Base-by-base conservation (phyloP, 73 alveolate species). In the Urostyla sp. region DNA sequence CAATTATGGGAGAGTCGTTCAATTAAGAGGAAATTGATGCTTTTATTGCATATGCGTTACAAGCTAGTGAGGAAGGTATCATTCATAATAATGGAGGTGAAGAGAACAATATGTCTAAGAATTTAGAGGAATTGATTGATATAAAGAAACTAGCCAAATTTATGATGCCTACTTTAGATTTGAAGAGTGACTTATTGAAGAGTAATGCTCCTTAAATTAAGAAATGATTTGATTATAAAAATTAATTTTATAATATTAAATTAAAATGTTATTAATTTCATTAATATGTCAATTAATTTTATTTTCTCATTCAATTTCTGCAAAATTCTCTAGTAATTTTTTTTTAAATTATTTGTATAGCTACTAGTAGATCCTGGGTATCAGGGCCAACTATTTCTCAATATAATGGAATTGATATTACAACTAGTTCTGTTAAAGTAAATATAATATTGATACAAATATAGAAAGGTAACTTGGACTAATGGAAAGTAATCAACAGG, bases 1-100 rank as follows among this genome's bases (percentile, higher is more conserved):
- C 85, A 16, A 30, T 74, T 0, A 52, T 73, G 85, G 85, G 85
- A 11, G 85, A 73, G 44, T 34, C 40, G 15, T 73, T 73, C 54
- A 35, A n/a, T n/a, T 30, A 73, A 37, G 75, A 73, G 2, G 85
- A 73, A 23, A 38, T 73, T 0, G 57, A 50, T 30, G 72, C 50
- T 13, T 51, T 73, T 51, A 6, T 73, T 59, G 53, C 50, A 35
- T 51, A 31, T 52, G 85, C 85, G 3, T 37, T 69, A 7, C 57
- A 46, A 8, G 83, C 44, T 21, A 40, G 10, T 40, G 10, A 10
- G 15, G 15, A 40, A 11, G 10, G 51, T 10, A 40, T 10, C 18
- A 15, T 10, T 40, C 15, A 11, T 40, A 15, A 40, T 11, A 40
- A 16, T 40, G 52, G 52, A 40, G 52, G 52, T 10, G 52, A 40